These are phyloP conservation scores for Colletotrichum graminicola DNA, from an alignment of 2,329 filamentous ascomycete species.

Conservation along the genomic window DNA sequence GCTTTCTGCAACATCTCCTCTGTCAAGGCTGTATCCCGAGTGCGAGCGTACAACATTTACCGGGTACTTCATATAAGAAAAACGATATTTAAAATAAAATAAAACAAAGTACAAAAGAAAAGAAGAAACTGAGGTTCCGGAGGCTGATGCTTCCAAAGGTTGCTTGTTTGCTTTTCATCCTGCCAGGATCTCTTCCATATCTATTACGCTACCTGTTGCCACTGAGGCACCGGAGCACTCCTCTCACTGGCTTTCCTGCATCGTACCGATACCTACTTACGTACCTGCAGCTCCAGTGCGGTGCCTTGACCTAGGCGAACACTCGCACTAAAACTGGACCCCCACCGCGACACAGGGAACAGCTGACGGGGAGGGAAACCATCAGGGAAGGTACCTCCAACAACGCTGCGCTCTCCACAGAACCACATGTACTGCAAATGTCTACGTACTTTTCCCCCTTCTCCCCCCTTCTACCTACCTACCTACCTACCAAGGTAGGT, in stretches of 20 bases:
- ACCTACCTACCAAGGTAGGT: background rate
- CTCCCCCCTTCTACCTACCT: background rate
- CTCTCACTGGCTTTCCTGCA: slow-evolving; percentile 25
- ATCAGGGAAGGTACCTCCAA: background rate
- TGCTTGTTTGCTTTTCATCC: background rate
- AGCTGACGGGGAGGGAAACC: background rate
- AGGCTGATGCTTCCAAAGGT: background rate
- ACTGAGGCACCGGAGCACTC: slow-evolving; percentile 26
- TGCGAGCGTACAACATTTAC: background rate
- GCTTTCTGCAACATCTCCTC: background rate
- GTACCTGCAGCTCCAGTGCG: slow-evolving; percentile 1
- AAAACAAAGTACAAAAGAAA: background rate
- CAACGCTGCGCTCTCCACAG: background rate
- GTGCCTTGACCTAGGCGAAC: slow-evolving; percentile 1
- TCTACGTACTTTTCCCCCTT: background rate
- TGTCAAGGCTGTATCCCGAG: background rate
- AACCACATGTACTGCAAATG: slow-evolving; percentile 4
- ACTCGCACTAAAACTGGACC: slow-evolving; percentile 7
- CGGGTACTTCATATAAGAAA: background rate
- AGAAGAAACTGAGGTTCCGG: background rate
- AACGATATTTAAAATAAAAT: background rate
- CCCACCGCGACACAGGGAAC: background rate
- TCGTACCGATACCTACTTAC: slow-evolving; percentile 3
- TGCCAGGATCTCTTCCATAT: slow-evolving; percentile 8
- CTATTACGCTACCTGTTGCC: slow-evolving; percentile 24